Base-by-base conservation (phyloP, 371 early-diverging fungal genomes). In the Gilbertella persicaria region DNA sequence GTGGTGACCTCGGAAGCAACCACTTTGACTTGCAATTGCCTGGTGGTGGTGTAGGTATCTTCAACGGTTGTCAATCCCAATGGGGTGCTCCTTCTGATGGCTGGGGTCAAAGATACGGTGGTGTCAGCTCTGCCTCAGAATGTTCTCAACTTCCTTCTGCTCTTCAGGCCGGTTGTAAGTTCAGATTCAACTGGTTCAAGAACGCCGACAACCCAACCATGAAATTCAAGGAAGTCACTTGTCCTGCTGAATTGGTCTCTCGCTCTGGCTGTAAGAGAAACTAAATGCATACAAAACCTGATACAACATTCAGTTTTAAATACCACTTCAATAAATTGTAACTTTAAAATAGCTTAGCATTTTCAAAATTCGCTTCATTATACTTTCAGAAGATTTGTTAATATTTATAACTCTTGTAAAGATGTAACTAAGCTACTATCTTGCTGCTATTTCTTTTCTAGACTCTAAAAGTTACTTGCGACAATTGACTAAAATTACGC, bases 1-100 rank as follows among this genome's bases (percentile, higher is more conserved):
- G 76, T 48, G 61, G 64, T 29, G 76, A 76, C 41, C 33, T 66
- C 2, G 63, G 63, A 14, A 37, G 30, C 20, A 65, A 62, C 30
- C 68, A 73, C 36, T 76, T 76, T 50, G 76, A 75, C 52, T 38
- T 75, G 21, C 66, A 64, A 16, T 57, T 75, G 14, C 76, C 76
- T 39, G 76, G 76, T 14, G 74, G 74, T 25, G 76, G 76, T 36
- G 68, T 76, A 21, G 76, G 76, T 45, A 40, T 63, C 10, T 73
- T 62, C 47, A 67, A 73, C 38, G 76, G 71, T 12, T 76, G 76
- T 26, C n/a, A 44, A 26, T 30, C 59, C 16, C 74, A 72, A 44
- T 73, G 64, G 64, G 56, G 59, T 26, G 60, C 72, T 42, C 59
- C 63, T n/a, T 12, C 37, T 16, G 41, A 57, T 25, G 71, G 71